Evolutionary conservation across 257 asterid genomes (phyloP).

Genomic region (Datura wrightii): DNA sequence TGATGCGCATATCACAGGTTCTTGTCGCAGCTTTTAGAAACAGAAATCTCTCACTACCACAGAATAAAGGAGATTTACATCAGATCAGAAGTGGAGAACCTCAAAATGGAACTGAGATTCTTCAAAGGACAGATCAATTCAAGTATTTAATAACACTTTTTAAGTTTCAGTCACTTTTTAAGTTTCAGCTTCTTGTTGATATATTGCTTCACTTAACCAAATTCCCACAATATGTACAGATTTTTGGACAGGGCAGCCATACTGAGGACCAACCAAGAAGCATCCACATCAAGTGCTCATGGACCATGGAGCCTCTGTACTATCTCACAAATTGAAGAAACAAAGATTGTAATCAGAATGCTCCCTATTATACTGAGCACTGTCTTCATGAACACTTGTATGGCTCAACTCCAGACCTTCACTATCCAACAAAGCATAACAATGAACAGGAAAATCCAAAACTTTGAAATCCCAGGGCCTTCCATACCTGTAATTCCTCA

Average conservation of each 20-base stretch:
- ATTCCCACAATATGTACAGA: constrained; percentile 40
- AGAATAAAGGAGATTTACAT: constrained; percentile 48
- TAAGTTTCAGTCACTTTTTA: background rate
- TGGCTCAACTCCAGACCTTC: constrained; percentile 85
- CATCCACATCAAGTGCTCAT: background rate
- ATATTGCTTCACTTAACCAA: background rate
- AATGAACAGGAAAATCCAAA: constrained; percentile 58
- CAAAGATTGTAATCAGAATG: constrained; percentile 68
- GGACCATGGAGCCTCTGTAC: constrained; percentile 64
- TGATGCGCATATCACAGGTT: constrained; percentile 57
- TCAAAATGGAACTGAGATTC: constrained; percentile 49
- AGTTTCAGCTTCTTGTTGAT: background rate
- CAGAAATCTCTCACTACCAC: constrained; percentile 57
- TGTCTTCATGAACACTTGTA: constrained; percentile 73
- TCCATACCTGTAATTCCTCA: constrained; percentile 70
- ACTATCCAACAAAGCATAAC: constrained; percentile 73
- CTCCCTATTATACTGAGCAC: constrained; percentile 74
- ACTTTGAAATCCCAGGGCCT: constrained; percentile 64
- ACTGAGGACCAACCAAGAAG: constrained; percentile 34
- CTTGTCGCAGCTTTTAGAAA: constrained; percentile 66
- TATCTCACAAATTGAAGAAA: constrained; percentile 74
- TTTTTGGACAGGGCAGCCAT: constrained; percentile 68
- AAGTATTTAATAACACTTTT: constrained; percentile 44
- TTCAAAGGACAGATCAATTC: constrained; percentile 70
- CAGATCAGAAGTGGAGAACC: constrained; percentile 60